A percentile compares a stretch with the other conserved stretches of the same genome.
Evolutionary conservation across 78 protist species (phyloP).

Genomic region (Dictyostelium purpureum): DNA sequence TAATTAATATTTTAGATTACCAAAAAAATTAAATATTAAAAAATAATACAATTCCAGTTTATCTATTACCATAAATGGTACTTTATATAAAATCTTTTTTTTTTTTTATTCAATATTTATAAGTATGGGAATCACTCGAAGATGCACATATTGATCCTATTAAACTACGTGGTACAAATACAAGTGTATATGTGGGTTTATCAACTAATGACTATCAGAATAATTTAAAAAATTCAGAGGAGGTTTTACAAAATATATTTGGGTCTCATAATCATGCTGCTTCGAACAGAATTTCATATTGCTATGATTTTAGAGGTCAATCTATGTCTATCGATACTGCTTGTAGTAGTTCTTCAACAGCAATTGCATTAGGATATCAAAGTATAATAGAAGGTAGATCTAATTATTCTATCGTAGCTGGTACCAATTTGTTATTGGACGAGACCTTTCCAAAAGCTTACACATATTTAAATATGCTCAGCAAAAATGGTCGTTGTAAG

Average conservation of each 20-base stretch:
- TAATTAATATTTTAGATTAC: background rate
- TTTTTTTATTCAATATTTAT: too few relatives aligned
- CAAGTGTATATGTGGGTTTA: too few relatives aligned
- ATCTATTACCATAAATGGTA: too few relatives aligned
- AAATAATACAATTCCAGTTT: too few relatives aligned
- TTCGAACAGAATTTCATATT: conserved; percentile 52
- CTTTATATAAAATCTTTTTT: too few relatives aligned
- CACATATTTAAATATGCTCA: conserved; percentile 28
- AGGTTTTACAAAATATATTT: background rate
- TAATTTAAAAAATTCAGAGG: too few relatives aligned
- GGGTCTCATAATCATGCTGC: background rate
- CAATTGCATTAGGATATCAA: conserved; percentile 64
- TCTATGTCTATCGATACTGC: conserved; percentile 90
- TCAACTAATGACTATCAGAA: too few relatives aligned
- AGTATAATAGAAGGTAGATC: conserved; percentile 54
- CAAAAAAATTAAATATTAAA: background rate
- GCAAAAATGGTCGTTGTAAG: conserved; percentile 64
- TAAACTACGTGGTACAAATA: too few relatives aligned
- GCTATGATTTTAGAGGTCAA: conserved; percentile 85
- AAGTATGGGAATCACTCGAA: too few relatives aligned
- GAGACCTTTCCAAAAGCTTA: background rate
- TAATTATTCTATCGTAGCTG: conserved; percentile 81
- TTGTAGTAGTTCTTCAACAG: conserved; percentile 87
- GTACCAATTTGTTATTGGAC: conserved; percentile 67
- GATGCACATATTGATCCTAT: too few relatives aligned